Evolutionary conservation across 306 rosid species (phyloP).

Genomic region (Arachis stenosperma): DNA sequence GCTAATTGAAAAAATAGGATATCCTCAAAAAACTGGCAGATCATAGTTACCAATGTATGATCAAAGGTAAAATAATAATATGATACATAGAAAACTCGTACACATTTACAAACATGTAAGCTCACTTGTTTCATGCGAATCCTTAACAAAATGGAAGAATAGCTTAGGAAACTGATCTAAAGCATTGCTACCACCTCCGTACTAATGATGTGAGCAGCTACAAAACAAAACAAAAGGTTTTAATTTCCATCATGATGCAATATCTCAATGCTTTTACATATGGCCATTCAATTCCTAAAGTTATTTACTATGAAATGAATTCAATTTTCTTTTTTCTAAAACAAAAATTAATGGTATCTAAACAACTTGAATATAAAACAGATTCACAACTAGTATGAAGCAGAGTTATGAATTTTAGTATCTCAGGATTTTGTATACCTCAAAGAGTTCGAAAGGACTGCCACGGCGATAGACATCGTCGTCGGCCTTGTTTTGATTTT

Average conservation of each 20-base stretch:
- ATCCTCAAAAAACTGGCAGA: conserved; percentile 13
- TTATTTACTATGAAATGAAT: not conserved
- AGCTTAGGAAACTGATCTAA: conserved; percentile 27
- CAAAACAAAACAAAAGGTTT: conserved; percentile 37
- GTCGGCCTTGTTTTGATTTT: conserved; percentile 68
- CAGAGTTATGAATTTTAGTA: not conserved
- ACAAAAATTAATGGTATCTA: too few relatives aligned
- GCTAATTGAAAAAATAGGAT: conserved; percentile 5
- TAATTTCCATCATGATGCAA: conserved; percentile 27
- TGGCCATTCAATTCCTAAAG: not conserved
- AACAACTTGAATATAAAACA: too few relatives aligned
- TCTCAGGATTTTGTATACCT: conserved; percentile 54
- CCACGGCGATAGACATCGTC: conserved; percentile 91
- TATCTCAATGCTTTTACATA: conserved; percentile 15
- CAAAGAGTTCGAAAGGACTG: conserved; percentile 87
- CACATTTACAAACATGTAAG: conserved; percentile 2
- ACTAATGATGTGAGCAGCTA: conserved; percentile 90
- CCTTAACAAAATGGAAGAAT: conserved; percentile 22
- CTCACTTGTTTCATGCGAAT: conserved; percentile 36
- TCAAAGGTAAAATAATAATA: not conserved
- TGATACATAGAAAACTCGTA: conserved; percentile 21
- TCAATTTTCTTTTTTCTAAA: too few relatives aligned
- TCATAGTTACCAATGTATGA: conserved; percentile 10
- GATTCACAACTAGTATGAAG: too few relatives aligned
- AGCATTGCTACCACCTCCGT: conserved; percentile 72